A percentile compares a stretch with the other conserved stretches of the same genome.
Evolutionary conservation across 805 yeast genomes (phyloP).

Genomic region (Kodamaea restingae): DNA sequence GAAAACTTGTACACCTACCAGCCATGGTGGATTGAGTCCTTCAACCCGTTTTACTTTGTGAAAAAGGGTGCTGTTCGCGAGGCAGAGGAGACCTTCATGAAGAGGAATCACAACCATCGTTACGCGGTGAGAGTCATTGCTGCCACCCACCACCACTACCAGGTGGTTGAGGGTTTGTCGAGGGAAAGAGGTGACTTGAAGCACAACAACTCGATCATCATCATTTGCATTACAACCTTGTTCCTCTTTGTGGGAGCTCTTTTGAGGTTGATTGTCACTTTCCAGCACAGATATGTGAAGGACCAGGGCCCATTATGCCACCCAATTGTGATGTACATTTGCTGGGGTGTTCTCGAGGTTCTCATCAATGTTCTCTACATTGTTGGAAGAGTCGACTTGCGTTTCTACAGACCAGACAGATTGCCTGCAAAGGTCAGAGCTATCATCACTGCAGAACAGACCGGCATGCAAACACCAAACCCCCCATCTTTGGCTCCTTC

Average conservation of each 20-base stretch:
- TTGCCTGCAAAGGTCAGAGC: conserved; percentile 38
- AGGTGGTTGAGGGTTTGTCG: conserved; percentile 35
- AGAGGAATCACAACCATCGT: conserved; percentile 44
- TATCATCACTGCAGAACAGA: conserved; percentile 42
- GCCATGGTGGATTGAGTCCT: conserved; percentile 77
- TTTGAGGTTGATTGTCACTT: conserved; percentile 47
- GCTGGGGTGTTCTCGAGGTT: conserved; percentile 67
- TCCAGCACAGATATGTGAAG: conserved; percentile 26
- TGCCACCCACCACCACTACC: conserved; percentile 45
- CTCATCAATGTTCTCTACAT: conserved; percentile 54
- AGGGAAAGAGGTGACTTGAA: conserved; percentile 39
- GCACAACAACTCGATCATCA: conserved; percentile 49
- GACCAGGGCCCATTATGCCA: conserved; percentile 19
- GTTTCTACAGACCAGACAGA: conserved; percentile 75
- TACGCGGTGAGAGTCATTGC: conserved; percentile 59
- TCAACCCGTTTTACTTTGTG: conserved; percentile 56
- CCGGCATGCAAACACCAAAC: conserved; percentile 10
- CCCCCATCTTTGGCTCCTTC: conserved; percentile 6
- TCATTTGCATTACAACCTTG: conserved; percentile 44
- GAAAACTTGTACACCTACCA: conserved; percentile 55
- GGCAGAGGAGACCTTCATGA: conserved; percentile 46
- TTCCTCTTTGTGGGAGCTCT: conserved; percentile 49
- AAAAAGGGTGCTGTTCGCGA: conserved; percentile 46
- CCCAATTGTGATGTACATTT: conserved; percentile 59
- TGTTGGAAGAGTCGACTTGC: conserved; percentile 63